Percentiles rank a stretch among this genome's conserved stretches.
phyloP scores from a whole-genome alignment of 306 rosid genomes.

The Benincasa hispida region DNA sequence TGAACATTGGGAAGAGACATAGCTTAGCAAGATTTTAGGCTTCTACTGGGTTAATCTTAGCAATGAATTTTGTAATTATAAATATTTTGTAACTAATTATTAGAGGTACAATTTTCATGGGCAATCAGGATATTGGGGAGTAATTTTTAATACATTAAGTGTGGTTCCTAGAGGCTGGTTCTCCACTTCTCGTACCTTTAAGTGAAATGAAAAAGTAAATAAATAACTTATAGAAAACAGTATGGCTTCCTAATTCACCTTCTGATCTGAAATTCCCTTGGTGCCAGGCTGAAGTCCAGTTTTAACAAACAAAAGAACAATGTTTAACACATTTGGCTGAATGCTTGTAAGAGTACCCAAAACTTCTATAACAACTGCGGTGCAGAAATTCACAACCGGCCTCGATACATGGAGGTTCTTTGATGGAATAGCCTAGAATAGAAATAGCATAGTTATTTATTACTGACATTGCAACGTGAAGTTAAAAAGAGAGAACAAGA shows the following conservation, averaged over 20 bases:
- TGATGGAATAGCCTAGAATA: conserved; percentile 50
- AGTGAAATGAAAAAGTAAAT: background rate
- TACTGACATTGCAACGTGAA: background rate
- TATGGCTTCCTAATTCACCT: conserved; percentile 33
- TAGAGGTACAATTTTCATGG: background rate
- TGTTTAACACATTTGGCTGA: conserved; percentile 49
- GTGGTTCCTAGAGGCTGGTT: background rate
- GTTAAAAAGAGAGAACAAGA: too few species aligned
- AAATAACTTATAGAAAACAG: background rate
- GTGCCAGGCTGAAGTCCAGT: conserved; percentile 59
- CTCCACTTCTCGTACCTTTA: background rate
- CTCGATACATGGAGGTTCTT: conserved; percentile 60
- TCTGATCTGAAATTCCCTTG: conserved; percentile 50
- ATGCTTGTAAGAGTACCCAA: conserved; percentile 52
- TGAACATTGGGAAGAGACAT: background rate
- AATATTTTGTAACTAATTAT: background rate
- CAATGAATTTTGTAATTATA: background rate
- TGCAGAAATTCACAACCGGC: conserved; percentile 54
- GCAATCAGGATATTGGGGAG: background rate
- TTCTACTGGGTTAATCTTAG: background rate
- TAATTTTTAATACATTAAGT: background rate
- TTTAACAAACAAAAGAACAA: conserved; percentile 56
- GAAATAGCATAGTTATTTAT: conserved; percentile 1
- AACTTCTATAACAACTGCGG: conserved; percentile 74
- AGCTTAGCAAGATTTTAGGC: background rate